Percentiles rank a stretch among this genome's conserved stretches.
Conservation (phyloP, 495 filamentous ascomycete species). For the Sordaria brevicollis region DNA sequence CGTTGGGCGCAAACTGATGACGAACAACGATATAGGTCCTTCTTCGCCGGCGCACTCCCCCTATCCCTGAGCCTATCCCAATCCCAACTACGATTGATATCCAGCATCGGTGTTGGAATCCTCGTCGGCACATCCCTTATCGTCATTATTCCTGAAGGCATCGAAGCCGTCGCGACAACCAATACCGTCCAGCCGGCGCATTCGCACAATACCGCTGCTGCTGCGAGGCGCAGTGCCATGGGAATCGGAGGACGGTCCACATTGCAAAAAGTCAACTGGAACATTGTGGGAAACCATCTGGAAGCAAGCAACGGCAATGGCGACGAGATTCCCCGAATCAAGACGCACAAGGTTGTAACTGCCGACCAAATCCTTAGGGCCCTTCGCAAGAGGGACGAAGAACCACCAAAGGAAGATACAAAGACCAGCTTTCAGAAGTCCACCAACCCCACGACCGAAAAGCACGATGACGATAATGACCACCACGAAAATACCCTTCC, state of each 20-base stretch:
- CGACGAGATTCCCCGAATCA: neutral
- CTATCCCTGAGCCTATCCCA: constrained; percentile 83
- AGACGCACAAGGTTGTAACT: neutral
- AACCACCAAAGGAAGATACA: neutral
- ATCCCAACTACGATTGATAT: constrained; percentile 79
- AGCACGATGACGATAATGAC: constrained; percentile 8
- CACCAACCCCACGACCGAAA: neutral
- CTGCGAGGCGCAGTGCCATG: neutral
- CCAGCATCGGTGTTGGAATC: constrained; percentile 87
- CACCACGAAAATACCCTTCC: constrained; percentile 31
- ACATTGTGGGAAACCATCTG: neutral
- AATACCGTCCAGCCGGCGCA: constrained; percentile 33
- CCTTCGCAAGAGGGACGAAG: neutral
- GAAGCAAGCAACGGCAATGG: neutral
- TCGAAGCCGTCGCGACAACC: constrained; percentile 73
- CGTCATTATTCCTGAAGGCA: constrained; percentile 94
- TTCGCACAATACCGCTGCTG: constrained; percentile 21
- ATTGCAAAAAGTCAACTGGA: neutral
- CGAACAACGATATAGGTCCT: constrained; percentile 53
- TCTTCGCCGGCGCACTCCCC: constrained; percentile 86
- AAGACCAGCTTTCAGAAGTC: neutral
- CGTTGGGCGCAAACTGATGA: constrained; percentile 15
- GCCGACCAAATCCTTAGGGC: neutral
- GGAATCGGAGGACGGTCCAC: neutral
- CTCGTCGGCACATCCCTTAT: constrained; percentile 91